Percentiles rank a stretch among this genome's conserved stretches.
Evolutionary conservation across 805 yeast species (phyloP).

Genomic region (Cyberlindnera xishuangbannaensis): DNA sequence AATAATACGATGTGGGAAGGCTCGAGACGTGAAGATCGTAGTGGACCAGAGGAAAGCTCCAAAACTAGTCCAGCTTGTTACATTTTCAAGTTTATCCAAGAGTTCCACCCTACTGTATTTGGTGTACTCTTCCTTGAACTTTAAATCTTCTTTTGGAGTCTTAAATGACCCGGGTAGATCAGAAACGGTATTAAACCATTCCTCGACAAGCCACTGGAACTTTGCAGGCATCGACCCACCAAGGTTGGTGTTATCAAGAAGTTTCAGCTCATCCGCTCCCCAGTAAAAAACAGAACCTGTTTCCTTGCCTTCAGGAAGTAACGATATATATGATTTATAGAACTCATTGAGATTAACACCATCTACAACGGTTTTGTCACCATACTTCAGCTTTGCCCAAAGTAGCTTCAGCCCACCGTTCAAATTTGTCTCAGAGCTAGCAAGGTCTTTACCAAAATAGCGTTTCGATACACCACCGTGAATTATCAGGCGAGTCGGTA

Average conservation of each 20-base stretch:
- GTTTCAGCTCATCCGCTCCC: conserved; percentile 44
- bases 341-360: conserved; percentile 23
- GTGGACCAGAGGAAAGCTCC: conserved; percentile 72
- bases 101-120: conserved; percentile 14
- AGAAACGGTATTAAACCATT: conserved; percentile 42
- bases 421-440: conserved; percentile 13
- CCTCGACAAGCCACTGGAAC: conserved; percentile 44
- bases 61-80: conserved; percentile 53
- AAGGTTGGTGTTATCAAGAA: conserved; percentile 60
- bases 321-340: conserved; percentile 41
- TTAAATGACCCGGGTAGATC: conserved; percentile 10
- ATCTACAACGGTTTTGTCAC: conserved; percentile 12
- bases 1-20: conserved; percentile 60
- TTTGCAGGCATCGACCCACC: conserved; percentile 49
- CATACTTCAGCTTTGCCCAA: conserved; percentile 37
- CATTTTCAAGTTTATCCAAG: conserved; percentile 18
- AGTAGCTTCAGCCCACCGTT: conserved; percentile 34
- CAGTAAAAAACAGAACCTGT: conserved; percentile 59
- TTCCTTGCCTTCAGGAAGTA: conserved; percentile 38
- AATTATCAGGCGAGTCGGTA: conserved; percentile 29
- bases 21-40: conserved; percentile 65
- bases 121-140: conserved; percentile 14
- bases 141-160: conserved; percentile 14
- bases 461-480: conserved; percentile 20
- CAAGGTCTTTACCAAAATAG: conserved; percentile 19